phyloP scores from a whole-genome alignment of 164 flowering plant species.

The Hamamelis virginiana region DNA sequence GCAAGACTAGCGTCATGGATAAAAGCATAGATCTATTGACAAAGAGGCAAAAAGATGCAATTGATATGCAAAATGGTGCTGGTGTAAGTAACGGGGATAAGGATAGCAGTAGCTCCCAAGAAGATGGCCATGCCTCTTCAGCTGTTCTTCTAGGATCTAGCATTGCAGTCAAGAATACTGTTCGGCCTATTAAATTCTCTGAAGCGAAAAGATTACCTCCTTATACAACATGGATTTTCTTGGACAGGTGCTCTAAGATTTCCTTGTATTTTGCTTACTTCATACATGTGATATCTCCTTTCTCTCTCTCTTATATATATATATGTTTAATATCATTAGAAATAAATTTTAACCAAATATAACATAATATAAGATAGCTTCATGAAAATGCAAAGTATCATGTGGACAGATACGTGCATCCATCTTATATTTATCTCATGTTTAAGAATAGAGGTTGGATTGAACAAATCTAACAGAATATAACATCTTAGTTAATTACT shows the following conservation, averaged over 20 bases:
- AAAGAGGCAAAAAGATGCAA: slow-evolving; percentile 76
- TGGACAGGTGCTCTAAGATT: slow-evolving; percentile 65
- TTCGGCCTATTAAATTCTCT: slow-evolving; percentile 73
- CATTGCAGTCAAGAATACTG: slow-evolving; percentile 65
- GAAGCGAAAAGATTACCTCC: slow-evolving; percentile 84
- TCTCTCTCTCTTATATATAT: too few relatives aligned
- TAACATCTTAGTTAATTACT: too few relatives aligned
- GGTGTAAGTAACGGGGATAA: slow-evolving; percentile 46
- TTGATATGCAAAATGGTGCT: slow-evolving; percentile 60
- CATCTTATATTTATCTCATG: too few relatives aligned
- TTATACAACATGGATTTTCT: slow-evolving; percentile 96
- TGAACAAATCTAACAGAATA: too few relatives aligned
- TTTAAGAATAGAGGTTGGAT: too few relatives aligned
- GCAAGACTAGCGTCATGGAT: slow-evolving; percentile 15
- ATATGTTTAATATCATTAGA: too few relatives aligned
- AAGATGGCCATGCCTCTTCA: slow-evolving; percentile 65
- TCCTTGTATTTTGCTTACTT: neutral
- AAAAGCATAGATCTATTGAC: slow-evolving; percentile 43
- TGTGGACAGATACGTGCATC: too few relatives aligned
- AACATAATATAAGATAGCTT: too few relatives aligned
- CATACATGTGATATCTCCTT: neutral
- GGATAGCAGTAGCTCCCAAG: slow-evolving; percentile 47
- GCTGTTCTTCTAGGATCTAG: slow-evolving; percentile 69
- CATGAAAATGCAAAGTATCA: too few relatives aligned
- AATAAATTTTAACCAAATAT: too few relatives aligned